Evolutionary conservation across 148 eudicot species (phyloP).

Genomic region (Vaccinium myrtillus): DNA sequence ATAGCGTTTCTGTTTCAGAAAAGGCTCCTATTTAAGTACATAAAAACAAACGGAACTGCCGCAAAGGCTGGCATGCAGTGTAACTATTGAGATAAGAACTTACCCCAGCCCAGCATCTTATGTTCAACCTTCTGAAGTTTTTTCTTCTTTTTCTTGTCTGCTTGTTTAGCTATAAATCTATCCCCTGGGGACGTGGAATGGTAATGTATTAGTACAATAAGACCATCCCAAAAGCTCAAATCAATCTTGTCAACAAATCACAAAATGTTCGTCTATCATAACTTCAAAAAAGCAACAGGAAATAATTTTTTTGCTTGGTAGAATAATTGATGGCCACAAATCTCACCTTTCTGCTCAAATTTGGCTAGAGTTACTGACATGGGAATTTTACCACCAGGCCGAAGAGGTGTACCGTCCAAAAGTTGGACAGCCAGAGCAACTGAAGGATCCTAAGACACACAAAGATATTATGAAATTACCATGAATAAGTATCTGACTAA

Average conservation of each 20-base stretch:
- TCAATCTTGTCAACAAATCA: neutral
- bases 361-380: conserved; percentile 88
- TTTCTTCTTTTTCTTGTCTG: conserved; percentile 88
- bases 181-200: conserved; percentile 58
- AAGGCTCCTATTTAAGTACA: neutral
- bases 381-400: conserved; percentile 68
- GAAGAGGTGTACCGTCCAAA: conserved; percentile 81
- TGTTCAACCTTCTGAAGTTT: conserved; percentile 89
- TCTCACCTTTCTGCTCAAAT: conserved; percentile 95
- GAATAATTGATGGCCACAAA: neutral
- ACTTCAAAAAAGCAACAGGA: neutral
- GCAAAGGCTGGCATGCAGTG: neutral
- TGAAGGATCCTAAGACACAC: conserved; percentile 79
- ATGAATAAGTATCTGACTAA: neutral
- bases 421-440: conserved; percentile 82
- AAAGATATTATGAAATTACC: conserved; percentile 13
- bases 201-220: conserved; percentile 4
- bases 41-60: neutral
- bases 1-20: neutral
- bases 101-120: conserved; percentile 99
- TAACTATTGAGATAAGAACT: conserved; percentile 16
- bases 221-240: neutral
- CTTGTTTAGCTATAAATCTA: conserved; percentile 75
- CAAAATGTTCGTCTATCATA: neutral
- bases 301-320: neutral